Conservation (phyloP, 257 asterid genomes). For the Salvia hispanica region DNA sequence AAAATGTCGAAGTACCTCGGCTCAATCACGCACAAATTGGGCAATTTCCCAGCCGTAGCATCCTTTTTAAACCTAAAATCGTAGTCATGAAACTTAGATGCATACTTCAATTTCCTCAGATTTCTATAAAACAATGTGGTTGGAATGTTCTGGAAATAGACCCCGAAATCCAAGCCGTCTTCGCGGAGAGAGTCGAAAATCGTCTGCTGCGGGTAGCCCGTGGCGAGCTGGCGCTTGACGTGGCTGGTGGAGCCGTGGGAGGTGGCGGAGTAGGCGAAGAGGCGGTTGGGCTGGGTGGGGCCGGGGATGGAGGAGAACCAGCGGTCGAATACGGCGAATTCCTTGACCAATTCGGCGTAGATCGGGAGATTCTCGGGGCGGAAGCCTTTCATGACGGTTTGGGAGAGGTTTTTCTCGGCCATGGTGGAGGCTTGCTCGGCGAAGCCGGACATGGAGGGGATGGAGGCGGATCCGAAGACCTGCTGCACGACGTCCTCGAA, state of each 20-base stretch:
- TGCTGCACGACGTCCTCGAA: conserved; percentile 63
- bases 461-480: conserved; percentile 52
- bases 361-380: conserved; percentile 51
- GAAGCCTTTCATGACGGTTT: conserved; percentile 66
- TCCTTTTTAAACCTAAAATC: conserved; percentile 59
- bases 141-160: conserved; percentile 61
- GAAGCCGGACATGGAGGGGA: conserved; percentile 70
- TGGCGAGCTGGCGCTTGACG: conserved; percentile 43
- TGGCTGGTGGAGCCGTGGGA: conserved; percentile 69
- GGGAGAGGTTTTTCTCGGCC: conserved; percentile 41
- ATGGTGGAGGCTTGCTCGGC: conserved; percentile 60
- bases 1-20: conserved; percentile 61
- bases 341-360: conserved; percentile 45
- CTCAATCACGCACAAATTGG: conserved; percentile 60
- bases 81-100: conserved; percentile 53
- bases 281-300: conserved; percentile 70
- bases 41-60: conserved; percentile 62
- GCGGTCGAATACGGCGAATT: conserved; percentile 61
- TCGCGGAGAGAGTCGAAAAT: conserved; percentile 64
- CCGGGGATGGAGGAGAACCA: conserved; percentile 76
- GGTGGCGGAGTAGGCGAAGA: conserved; percentile 67
- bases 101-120: conserved; percentile 64
- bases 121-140: conserved; percentile 59
- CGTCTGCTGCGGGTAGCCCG: conserved; percentile 67
- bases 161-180: conserved; percentile 49